Base-by-base conservation (phyloP, 257 asterid species). In the Solanum pinnatisectum region DNA sequence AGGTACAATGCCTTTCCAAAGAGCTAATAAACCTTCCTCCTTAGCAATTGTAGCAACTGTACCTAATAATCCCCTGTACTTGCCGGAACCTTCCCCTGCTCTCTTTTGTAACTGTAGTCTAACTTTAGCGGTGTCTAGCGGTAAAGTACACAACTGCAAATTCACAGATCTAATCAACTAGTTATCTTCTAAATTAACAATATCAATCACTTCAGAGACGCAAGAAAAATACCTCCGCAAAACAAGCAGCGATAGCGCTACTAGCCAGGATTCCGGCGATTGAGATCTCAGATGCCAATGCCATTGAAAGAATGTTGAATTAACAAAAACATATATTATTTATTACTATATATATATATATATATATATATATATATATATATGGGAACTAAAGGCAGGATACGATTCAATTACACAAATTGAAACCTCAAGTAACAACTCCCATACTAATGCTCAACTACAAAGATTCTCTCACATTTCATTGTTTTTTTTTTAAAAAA, bases 71-170 rank as follows among this genome's bases (percentile, higher is more conserved):
- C 98, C 98, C 89, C 76, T 93, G 93, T 96, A 96, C 89, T 93
- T 96, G 65, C 91, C 92, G 13, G 35, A 90, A 33, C 52, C 92
- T 72, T 94, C 98, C 86, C 92, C 96, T 88, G 93, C 91, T 89
- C 92, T 93, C 94, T 95, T 96, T 91, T 96, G 98, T 81, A 96
- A 94, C 90, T 96, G 99, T 87, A 96, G 96, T 94, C 98, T 92
- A 76, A 96, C 98, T 94, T 96, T 96, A 46, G 99, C 98, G 39
- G 90, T 93, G 89, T 96, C 99, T 81, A 96, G 91, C 60, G 99
- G 99, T 87, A 96, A 90, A 63, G 99, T 96, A 93, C 96, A 95
- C 63, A 94, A 88, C 99, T 95, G 95, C 95, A 83, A 85, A 15
- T 39, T 40, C n/a, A 77, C 20, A 88, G 13, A 87, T 59, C 33